Evolutionary conservation across 768 basidiomycete species (phyloP).

Genomic region (Hebeloma cylindrosporum): DNA sequence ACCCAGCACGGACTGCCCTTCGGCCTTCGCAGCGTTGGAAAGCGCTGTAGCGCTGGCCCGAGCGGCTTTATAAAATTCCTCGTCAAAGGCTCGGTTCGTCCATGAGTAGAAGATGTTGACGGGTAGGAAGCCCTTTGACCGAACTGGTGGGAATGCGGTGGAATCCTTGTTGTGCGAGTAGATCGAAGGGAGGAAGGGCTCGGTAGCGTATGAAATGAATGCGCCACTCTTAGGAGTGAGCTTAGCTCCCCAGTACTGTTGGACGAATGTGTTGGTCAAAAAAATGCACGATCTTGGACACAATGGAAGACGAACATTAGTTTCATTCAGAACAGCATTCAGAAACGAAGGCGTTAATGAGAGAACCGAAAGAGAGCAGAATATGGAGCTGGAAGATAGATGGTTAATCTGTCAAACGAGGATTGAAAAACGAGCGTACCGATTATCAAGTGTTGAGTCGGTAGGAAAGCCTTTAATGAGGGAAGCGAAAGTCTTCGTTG

Average conservation of each 20-base stretch:
- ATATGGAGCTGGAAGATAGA: conserved; percentile 25
- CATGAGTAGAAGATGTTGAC: conserved; percentile 32
- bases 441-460: conserved; percentile 30
- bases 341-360: conserved; percentile 36
- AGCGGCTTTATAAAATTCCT: conserved; percentile 35
- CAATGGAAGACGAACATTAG: conserved; percentile 31
- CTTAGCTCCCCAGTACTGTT: conserved; percentile 40
- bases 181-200: conserved; percentile 44
- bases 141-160: conserved; percentile 46
- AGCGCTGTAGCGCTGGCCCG: conserved; percentile 37
- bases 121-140: conserved; percentile 24
- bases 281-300: not conserved
- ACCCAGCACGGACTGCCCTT: conserved; percentile 38
- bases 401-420: not conserved
- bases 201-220: conserved; percentile 44
- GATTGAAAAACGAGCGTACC: conserved; percentile 14
- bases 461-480: conserved; percentile 40
- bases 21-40: conserved; percentile 28
- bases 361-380: conserved; percentile 43
- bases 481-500: conserved; percentile 39
- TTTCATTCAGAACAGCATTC: conserved; percentile 43
- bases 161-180: conserved; percentile 36
- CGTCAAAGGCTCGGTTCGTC: conserved; percentile 18
- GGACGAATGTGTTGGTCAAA: not conserved
- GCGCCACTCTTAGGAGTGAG: conserved; percentile 28